Evolutionary conservation across 805 yeast species (phyloP), one percentile per base, ranked within the genome.

Genomic region (Teunomyces funiuensis): DNA sequence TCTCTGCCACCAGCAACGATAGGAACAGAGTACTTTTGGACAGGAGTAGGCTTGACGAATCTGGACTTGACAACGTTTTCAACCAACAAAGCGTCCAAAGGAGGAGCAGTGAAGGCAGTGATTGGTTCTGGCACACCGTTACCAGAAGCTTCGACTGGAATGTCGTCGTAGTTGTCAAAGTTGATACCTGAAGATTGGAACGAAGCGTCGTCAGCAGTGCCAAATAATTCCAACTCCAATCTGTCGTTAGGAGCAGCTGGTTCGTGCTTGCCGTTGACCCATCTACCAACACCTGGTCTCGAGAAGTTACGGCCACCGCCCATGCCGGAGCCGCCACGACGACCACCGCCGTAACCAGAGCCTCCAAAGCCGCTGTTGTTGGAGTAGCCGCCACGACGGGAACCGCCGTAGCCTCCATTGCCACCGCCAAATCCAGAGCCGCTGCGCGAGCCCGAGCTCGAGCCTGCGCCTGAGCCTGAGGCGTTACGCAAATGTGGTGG

Each of bases 141-240:
- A 71, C 99, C 99, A 37, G 95, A 71, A 37, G 97, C 99, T 71
- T 93, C 98, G 49, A 93, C 97, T 46, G 99, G 99, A 51, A 93
- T 93, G 45, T 95, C 98, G 65, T 93, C 99, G 69, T 93, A 93
- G 76, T 88, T 89, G 69, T 95, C 99, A 61, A 93, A 93, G 74
- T 93, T 93, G 71, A 93, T 93, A 77, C 99, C 99, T 28, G 96
- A 85, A 40, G 95, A 82, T 74, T 87, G 97, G 73, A 83, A 81
- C 28, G 63, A 58, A 55, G 88, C 76, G 57, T 83, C 95, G 41
- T 83, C 88, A 40, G 76, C 76, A 37, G 77, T 73, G 58, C 99
- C 99, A 56, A 86, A 95, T 48, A 93, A 74, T 58, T 88, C 89
- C 43, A 74, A 55, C 72, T 93, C 99, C 52, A 83, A 57, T 44